Conservation (phyloP, 345 rosid genomes). For the Populus deltoides region DNA sequence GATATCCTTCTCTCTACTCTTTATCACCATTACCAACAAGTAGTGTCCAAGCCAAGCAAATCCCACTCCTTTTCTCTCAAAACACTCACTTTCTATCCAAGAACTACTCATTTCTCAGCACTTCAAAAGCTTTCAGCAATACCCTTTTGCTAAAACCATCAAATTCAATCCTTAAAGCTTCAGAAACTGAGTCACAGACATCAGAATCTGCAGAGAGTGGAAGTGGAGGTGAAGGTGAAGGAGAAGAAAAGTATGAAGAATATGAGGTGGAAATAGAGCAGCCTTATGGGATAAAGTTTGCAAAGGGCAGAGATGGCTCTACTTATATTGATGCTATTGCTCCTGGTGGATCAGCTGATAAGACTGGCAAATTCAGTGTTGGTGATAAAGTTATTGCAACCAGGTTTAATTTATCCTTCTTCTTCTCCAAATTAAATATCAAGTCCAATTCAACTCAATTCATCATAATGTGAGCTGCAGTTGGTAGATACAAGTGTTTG, state of each 20-base stretch:
- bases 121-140: slow-evolving; percentile 27
- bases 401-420: slow-evolving; percentile 45
- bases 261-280: slow-evolving; percentile 84
- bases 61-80: slow-evolving; percentile 29
- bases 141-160: slow-evolving; percentile 42
- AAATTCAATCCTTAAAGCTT: slow-evolving; percentile 46
- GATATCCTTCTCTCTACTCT: slow-evolving; percentile 52
- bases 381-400: slow-evolving; percentile 95
- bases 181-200: slow-evolving; percentile 53
- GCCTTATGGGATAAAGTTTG: slow-evolving; percentile 78
- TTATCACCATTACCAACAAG: slow-evolving; percentile 50
- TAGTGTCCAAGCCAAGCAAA: slow-evolving; percentile 35
- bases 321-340: slow-evolving; percentile 88
- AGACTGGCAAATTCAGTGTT: slow-evolving; percentile 65
- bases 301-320: slow-evolving; percentile 85
- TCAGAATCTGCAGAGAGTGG: slow-evolving; percentile 35
- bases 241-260: slow-evolving; percentile 52
- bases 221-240: slow-evolving; percentile 31
- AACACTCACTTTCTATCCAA: slow-evolving; percentile 24
- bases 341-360: slow-evolving; percentile 82
- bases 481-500: background rate
- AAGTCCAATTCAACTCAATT: background rate
- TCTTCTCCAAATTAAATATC: background rate
- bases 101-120: slow-evolving; percentile 22
- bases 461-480: background rate